Evolutionary conservation across 1,139 yeast genomes (phyloP).

Genomic region (Pichia sp.): DNA sequence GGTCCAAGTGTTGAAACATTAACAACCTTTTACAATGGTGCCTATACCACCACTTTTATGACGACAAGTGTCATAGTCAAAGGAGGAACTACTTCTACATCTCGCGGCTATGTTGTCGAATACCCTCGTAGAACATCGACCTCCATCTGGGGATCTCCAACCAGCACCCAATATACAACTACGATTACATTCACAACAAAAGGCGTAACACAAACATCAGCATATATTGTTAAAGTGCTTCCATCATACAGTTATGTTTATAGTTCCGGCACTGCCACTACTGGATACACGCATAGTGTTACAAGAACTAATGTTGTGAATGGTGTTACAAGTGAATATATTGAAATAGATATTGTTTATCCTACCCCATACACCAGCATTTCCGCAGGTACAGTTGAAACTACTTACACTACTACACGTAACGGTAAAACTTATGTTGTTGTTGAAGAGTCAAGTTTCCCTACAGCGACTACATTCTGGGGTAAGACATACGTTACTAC

Average conservation of each 20-base stretch:
- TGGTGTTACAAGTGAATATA: neutral
- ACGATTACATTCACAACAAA: neutral
- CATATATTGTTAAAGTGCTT: neutral
- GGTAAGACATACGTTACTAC: neutral
- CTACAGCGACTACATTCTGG: conserved; percentile 3
- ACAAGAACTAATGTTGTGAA: neutral
- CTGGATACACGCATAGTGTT: neutral
- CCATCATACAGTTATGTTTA: neutral
- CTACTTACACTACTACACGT: conserved; percentile 2
- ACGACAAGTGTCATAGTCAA: neutral
- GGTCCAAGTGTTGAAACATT: conserved; percentile 13
- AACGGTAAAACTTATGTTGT: conserved; percentile 5
- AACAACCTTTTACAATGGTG: neutral
- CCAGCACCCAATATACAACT: neutral
- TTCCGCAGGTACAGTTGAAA: conserved; percentile 1
- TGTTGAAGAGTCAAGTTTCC: conserved; percentile 8
- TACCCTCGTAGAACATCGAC: neutral
- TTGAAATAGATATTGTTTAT: conserved; percentile 4
- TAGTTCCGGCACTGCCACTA: conserved; percentile 1
- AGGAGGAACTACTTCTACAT: conserved; percentile 3
- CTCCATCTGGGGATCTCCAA: neutral
- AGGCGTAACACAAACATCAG: neutral
- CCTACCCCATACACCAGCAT: conserved; percentile 11
- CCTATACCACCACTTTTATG: conserved; percentile 3
- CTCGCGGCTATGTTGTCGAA: conserved; percentile 5